A percentile compares a stretch with the other conserved stretches of the same genome.
Conservation (phyloP, 495 filamentous ascomycete genomes). For the Podospora comata region DNA sequence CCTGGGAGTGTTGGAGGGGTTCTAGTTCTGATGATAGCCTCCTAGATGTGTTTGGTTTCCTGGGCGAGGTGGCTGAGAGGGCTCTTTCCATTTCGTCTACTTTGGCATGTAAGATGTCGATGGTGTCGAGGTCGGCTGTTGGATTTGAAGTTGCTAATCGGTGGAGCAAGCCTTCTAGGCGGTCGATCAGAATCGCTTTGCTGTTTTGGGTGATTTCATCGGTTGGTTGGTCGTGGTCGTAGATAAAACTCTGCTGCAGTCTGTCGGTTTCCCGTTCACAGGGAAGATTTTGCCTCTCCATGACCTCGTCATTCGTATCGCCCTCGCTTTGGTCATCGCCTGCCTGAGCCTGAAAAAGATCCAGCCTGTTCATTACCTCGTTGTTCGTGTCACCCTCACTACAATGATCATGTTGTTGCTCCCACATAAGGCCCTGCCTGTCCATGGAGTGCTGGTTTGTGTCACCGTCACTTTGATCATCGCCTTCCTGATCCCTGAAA, state of each 20-base stretch:
- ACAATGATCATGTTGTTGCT: no score
- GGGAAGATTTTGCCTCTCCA: no score
- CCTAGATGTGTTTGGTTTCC: background rate
- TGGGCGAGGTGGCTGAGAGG: slow-evolving; percentile 17
- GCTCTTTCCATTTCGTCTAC: slow-evolving; percentile 48
- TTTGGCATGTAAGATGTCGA: slow-evolving; percentile 40
- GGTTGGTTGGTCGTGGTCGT: background rate
- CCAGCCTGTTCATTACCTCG: slow-evolving; percentile 11
- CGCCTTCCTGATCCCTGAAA: background rate
- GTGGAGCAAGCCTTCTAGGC: slow-evolving; percentile 46
- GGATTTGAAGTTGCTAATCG: slow-evolving; percentile 27
- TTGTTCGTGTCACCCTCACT: slow-evolving; percentile 7
- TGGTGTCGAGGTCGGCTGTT: slow-evolving; percentile 25
- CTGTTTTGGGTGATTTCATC: slow-evolving; percentile 38
- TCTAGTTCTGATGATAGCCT: background rate
- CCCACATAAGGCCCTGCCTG: no score
- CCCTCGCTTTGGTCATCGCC: background rate
- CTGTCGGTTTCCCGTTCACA: background rate
- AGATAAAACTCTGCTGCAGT: slow-evolving; percentile 9
- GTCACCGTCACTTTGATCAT: background rate
- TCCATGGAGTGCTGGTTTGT: no score
- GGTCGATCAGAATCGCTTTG: slow-evolving; percentile 47
- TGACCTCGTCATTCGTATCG: no score
- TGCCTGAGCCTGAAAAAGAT: background rate
- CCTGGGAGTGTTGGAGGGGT: background rate